Base-by-base conservation (phyloP, 441 rosid genomes). In the Cnidoscolus chayamansa region DNA sequence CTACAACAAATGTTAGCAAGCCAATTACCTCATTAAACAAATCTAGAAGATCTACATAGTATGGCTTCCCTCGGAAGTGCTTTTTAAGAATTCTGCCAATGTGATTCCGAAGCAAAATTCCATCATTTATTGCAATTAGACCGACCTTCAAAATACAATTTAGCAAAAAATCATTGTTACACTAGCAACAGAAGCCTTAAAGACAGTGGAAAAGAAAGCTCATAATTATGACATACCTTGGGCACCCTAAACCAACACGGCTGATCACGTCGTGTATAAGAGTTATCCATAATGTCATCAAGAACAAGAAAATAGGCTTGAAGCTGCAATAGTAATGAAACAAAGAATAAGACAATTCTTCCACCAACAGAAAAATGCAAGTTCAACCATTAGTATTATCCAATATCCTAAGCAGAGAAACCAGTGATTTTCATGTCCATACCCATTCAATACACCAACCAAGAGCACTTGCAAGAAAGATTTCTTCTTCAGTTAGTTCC, bases 391-490 rank as follows among this genome's bases (percentile, higher is more conserved):
- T 11, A 1, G 63, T 13, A 20, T 43, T 19, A 30, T 20, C 47
- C 31, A 11, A 64, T 45, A 47, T 3, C 10, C 15, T 54, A 16
- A 68, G 32, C 1, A 13, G 7, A 61, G 60, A 61, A 59, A 57
- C 48, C 2, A 72, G 13, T 49, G 40, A 43, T 10, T 30, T n/a
- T 35, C 72, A 61, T 57, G 4, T 59, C 30, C 73, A 53, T 88
- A 93, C 98, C 97, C 97, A 93, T 85, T 93, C 96, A 70, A 91
- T 84, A 62, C 97, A 93, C 98, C 98, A 93, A 71, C 95, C 98
- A 68, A 93, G 97, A 69, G 87, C 86, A 72, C 89, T 84, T 6
- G 91, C 79, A 68, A 85, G 94, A 70, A 89, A 89, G 65, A 83
- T 56, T 61, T 93, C 96, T 48, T 91, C 86, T 55, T 87, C 89